phyloP scores from a whole-genome alignment of 768 basidiomycete species.

The Chalciporus piperatus region DNA sequence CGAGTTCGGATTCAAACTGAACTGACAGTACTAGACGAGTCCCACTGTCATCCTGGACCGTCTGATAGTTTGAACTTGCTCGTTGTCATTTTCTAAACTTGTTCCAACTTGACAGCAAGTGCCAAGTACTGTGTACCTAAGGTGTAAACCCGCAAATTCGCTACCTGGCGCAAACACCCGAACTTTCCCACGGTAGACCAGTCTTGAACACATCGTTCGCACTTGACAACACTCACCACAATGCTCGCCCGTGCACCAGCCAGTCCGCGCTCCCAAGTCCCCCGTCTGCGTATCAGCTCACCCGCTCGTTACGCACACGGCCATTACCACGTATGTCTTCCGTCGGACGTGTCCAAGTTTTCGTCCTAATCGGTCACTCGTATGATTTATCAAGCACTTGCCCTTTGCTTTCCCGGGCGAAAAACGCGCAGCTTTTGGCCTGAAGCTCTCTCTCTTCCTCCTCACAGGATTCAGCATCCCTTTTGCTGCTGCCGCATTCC shows the following conservation, averaged over 20 bases:
- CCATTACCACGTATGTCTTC: conserved; percentile 51
- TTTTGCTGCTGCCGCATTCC: conserved; percentile 57
- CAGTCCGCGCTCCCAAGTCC: conserved; percentile 38
- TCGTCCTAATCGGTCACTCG: conserved; percentile 8
- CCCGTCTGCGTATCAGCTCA: conserved; percentile 22
- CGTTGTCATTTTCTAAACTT: no score
- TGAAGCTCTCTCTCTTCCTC: conserved; percentile 38
- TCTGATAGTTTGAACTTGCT: no score
- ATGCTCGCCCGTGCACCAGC: conserved; percentile 48
- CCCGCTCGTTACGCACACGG: conserved; percentile 48
- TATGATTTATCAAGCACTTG: conserved; percentile 49
- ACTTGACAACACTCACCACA: conserved; percentile 16
- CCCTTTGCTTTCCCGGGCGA: conserved; percentile 54
- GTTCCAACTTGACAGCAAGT: no score
- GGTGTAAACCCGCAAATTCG: no score
- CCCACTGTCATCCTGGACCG: no score
- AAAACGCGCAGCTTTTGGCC: conserved; percentile 45
- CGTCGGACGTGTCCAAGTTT: not conserved
- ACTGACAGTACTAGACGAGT: no score
- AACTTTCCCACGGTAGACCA: conserved; percentile 12
- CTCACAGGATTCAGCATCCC: conserved; percentile 62
- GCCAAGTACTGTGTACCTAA: no score
- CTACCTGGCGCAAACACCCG: not conserved
- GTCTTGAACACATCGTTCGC: not conserved
- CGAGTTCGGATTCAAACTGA: no score